phyloP scores from a whole-genome alignment of 768 basidiomycete species.

The Gyrodon lividus region DNA sequence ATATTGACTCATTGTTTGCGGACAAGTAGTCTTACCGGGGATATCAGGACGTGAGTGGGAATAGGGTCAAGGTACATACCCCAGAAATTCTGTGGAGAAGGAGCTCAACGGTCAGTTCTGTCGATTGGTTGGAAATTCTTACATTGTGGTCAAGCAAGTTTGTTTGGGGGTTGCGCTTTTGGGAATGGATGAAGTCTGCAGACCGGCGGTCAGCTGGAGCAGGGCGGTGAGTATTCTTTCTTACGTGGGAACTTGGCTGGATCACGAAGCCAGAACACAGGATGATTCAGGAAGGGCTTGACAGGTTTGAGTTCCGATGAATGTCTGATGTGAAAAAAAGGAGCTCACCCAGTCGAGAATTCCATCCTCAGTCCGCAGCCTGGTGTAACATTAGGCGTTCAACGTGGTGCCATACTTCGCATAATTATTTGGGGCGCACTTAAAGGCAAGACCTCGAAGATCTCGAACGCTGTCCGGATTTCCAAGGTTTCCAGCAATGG shows the following conservation, averaged over 20 bases:
- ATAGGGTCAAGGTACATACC: conserved; percentile 8
- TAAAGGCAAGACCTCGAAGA: conserved; percentile 52
- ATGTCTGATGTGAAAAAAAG: conserved; percentile 14
- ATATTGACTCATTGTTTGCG: conserved; percentile 46
- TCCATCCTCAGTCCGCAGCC: conserved; percentile 38
- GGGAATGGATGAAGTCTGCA: conserved; percentile 37
- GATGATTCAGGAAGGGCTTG: conserved; percentile 38
- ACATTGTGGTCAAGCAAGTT: conserved; percentile 42
- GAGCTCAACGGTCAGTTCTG: neutral
- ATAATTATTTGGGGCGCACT: conserved; percentile 38
- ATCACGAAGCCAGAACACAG: conserved; percentile 50
- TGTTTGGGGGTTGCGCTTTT: conserved; percentile 51
- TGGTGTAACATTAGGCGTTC: conserved; percentile 5
- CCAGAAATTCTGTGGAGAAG: conserved; percentile 16
- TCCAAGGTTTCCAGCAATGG: conserved; percentile 53
- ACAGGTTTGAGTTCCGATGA: neutral
- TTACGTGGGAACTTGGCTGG: conserved; percentile 48
- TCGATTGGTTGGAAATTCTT: neutral
- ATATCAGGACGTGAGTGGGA: neutral
- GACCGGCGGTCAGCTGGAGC: neutral
- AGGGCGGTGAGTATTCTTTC: neutral
- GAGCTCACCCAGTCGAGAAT: conserved; percentile 37
- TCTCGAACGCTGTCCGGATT: conserved; percentile 49
- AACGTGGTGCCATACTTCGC: too few species aligned
- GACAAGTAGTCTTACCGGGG: conserved; percentile 42